Percentiles rank a stretch among this genome's conserved stretches.
These are phyloP conservation scores for Trypanosoma cruzi DNA, from an alignment of 208 protist genomes.

Conservation along the genomic window DNA sequence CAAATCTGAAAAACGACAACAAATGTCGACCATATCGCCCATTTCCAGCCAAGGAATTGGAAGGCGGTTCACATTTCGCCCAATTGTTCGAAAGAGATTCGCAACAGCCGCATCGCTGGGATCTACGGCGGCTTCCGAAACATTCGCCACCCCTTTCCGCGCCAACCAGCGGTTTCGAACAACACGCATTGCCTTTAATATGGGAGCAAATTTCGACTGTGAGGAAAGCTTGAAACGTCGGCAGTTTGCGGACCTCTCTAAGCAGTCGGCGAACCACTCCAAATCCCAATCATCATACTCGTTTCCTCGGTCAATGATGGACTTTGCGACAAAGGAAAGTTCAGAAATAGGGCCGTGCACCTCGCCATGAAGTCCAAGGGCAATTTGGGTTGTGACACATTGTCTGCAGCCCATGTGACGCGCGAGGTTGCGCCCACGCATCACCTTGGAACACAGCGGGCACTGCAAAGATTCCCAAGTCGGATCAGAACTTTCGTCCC, in stretches of 20 bases:
- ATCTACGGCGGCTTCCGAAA: constrained; percentile 57
- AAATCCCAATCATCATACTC: constrained; percentile 81
- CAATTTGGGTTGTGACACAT: constrained; percentile 90
- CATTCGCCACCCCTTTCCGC: constrained; percentile 62
- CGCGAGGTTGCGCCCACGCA: constrained; percentile 86
- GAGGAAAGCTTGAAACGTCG: constrained; percentile 81
- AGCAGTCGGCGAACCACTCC: constrained; percentile 68
- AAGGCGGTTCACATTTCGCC: constrained; percentile 80
- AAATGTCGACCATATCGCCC: constrained; percentile 93
- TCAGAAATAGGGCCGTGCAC: constrained; percentile 80
- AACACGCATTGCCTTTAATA: constrained; percentile 83
- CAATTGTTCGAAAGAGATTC: constrained; percentile 78
- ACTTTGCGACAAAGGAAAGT: constrained; percentile 72
- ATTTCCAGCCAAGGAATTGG: constrained; percentile 93
- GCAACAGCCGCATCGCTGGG: constrained; percentile 61
- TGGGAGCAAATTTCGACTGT: constrained; percentile 69
- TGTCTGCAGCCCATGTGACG: constrained; percentile 78
- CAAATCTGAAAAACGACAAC: constrained; percentile 64
- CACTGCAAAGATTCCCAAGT: constrained; percentile 88
- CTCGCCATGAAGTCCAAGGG: constrained; percentile 75
- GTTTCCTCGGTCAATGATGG: constrained; percentile 56
- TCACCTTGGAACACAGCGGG: constrained; percentile 81
- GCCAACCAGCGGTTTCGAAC: constrained; percentile 80
- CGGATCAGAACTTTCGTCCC: constrained; percentile 40
- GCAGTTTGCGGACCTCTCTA: constrained; percentile 53